These are phyloP conservation scores for Trametes gibbosa DNA, from an alignment of 768 basidiomycete species.

Conservation along the genomic window DNA sequence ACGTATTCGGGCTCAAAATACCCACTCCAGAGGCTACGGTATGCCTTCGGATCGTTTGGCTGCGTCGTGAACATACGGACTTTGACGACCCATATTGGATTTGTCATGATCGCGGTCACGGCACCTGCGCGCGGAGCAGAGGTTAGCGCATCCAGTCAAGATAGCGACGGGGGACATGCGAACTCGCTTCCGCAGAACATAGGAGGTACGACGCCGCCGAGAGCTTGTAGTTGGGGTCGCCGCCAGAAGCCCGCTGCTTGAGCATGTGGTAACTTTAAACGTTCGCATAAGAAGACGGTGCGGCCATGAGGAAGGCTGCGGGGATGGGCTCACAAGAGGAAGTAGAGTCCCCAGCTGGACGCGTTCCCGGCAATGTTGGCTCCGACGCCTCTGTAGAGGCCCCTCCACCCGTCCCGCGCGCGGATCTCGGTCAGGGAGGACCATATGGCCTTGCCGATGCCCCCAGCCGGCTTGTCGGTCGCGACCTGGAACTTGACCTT, in stretches of 20 bases:
- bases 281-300: background rate
- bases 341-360: constrained; percentile 96
- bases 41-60: constrained; percentile 63
- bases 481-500: constrained; percentile 93
- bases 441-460: constrained; percentile 75
- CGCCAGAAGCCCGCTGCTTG: constrained; percentile 73
- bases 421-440: constrained; percentile 70
- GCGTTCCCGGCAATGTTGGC: constrained; percentile 95
- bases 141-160: constrained; percentile 2
- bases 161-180: constrained; percentile 40
- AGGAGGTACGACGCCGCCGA: constrained; percentile 79
- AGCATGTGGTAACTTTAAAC: constrained; percentile 83
- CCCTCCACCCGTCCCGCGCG: constrained; percentile 71
- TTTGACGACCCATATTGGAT: constrained; percentile 97
- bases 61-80: constrained; percentile 93
- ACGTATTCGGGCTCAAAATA: constrained; percentile 6
- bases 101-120: constrained; percentile 89
- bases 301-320: background rate
- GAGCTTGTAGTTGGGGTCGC: constrained; percentile 62
- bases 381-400: constrained; percentile 86
- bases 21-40: constrained; percentile 78
- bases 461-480: constrained; percentile 58
- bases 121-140: constrained; percentile 57
- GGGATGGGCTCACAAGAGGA: constrained; percentile 81
- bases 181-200: constrained; percentile 95